These are phyloP conservation scores for Colletotrichum tabaci DNA, from an alignment of 2,329 filamentous ascomycete species.

Conservation along the genomic window DNA sequence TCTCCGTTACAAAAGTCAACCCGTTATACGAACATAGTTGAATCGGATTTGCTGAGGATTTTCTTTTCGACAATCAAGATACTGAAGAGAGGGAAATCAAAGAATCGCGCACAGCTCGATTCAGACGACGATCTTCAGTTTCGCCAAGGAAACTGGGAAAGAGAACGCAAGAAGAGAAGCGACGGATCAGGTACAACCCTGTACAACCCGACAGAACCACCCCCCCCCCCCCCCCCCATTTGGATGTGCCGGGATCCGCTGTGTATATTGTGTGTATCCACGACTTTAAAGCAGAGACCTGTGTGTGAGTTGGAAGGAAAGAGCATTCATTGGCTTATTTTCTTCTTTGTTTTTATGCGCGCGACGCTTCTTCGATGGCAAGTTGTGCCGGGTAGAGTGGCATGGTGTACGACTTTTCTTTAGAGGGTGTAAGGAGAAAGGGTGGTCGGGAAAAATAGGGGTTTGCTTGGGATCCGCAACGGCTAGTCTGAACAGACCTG, in stretches of 20 bases:
- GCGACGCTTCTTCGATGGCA: conserved; percentile 14
- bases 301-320: conserved; percentile 10
- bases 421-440: conserved; percentile 42
- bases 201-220: conserved; percentile 11
- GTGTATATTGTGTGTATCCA: conserved; percentile 34
- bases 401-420: conserved; percentile 23
- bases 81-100: conserved; percentile 39
- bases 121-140: conserved; percentile 1
- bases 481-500: conserved; percentile 39
- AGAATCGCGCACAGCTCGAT: conserved; percentile 8
- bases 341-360: neutral
- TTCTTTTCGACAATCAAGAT: conserved; percentile 39
- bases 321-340: neutral
- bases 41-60: conserved; percentile 42
- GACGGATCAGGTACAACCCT: conserved; percentile 11
- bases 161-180: conserved; percentile 7
- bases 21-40: conserved; percentile 28
- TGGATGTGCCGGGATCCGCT: conserved; percentile 21
- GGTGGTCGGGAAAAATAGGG: conserved; percentile 34
- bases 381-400: conserved; percentile 10
- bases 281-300: conserved; percentile 30
- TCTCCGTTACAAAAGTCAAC: conserved; percentile 16
- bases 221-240: neutral
- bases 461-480: conserved; percentile 34
- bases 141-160: conserved; percentile 13